Percentiles rank a stretch among this genome's conserved stretches.
Conservation (phyloP, 345 rosid species). For the Pistacia integerrima region DNA sequence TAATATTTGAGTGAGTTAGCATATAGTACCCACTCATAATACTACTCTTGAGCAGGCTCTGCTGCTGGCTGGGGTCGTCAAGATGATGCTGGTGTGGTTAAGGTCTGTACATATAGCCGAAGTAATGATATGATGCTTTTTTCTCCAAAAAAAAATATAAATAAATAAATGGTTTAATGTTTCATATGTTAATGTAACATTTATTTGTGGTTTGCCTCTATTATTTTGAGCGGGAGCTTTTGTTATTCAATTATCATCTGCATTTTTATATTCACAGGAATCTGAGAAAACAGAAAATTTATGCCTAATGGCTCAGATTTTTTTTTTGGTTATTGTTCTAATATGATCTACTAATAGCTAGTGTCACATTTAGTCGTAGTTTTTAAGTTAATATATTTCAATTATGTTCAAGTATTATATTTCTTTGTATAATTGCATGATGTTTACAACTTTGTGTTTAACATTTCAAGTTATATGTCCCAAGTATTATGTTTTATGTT, state of each 20-base stretch:
- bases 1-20: background rate
- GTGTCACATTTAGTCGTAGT: background rate
- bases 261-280: background rate
- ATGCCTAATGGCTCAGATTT: background rate
- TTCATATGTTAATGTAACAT: background rate
- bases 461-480: no score
- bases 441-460: no score
- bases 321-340: background rate
- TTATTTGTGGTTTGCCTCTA: background rate
- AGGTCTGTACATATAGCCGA: conserved; percentile 45
- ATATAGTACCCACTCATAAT: background rate
- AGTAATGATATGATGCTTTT: background rate
- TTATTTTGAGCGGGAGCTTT: conserved; percentile 4
- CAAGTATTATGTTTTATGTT: no score
- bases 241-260: background rate
- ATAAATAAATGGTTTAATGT: no score
- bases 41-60: conserved; percentile 57
- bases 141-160: background rate
- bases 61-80: conserved; percentile 97
- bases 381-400: background rate
- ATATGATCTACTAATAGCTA: background rate
- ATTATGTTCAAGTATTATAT: no score
- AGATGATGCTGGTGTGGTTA: conserved; percentile 95
- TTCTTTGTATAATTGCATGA: no score
- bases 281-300: background rate